phyloP scores from a whole-genome alignment of 257 asterid genomes.

The Ballota nigra region DNA sequence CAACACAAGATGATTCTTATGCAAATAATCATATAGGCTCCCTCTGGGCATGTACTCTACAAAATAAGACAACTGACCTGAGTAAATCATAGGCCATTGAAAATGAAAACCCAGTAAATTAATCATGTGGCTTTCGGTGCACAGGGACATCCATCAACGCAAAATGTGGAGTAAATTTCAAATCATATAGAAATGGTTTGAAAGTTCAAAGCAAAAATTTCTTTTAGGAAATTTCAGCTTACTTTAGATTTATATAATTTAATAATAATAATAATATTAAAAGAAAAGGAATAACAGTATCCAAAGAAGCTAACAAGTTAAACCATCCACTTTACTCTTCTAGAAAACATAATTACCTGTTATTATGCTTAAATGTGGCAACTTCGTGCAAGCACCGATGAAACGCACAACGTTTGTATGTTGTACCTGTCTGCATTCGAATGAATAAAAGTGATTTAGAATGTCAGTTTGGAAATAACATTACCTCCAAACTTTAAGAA shows the following conservation, averaged over 20 bases:
- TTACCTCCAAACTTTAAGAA: neutral
- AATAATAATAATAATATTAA: neutral
- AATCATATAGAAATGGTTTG: neutral
- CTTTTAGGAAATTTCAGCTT: constrained; percentile 9
- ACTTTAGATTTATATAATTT: neutral
- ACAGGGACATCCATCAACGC: constrained; percentile 9
- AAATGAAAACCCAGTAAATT: neutral
- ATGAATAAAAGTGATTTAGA: constrained; percentile 23
- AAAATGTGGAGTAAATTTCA: neutral
- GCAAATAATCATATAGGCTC: constrained; percentile 78
- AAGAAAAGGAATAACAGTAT: constrained; percentile 2
- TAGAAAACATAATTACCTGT: constrained; percentile 60
- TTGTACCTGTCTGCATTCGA: constrained; percentile 68
- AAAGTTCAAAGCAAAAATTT: neutral
- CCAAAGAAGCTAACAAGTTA: constrained; percentile 15
- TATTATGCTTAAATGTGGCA: constrained; percentile 74
- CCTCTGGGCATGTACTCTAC: constrained; percentile 90
- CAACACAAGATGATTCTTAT: constrained; percentile 50
- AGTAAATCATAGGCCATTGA: constrained; percentile 11
- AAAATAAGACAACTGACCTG: constrained; percentile 14
- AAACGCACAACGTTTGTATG: constrained; percentile 80
- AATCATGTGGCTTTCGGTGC: constrained; percentile 17
- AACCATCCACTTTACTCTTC: constrained; percentile 13
- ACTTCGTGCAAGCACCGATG: constrained; percentile 80
- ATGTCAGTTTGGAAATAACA: constrained; percentile 2